Conservation (phyloP, 805 yeast species). For the Saccharomycopsis fermentans region DNA sequence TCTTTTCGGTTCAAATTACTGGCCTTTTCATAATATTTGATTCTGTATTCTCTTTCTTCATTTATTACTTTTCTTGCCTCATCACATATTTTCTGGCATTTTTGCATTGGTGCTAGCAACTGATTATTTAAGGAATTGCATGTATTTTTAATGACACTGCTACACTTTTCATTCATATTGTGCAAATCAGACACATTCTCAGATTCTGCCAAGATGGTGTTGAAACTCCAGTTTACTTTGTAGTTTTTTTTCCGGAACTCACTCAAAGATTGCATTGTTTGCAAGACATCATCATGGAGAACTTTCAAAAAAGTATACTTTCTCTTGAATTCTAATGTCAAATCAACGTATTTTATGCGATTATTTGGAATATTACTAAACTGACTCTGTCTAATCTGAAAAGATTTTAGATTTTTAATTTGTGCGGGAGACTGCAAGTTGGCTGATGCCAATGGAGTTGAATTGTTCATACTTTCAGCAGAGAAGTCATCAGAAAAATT, state of each 20-base stretch:
- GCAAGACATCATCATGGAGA: not conserved
- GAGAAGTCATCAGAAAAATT: not conserved
- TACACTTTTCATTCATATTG: conserved; percentile 3
- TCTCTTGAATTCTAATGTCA: conserved; percentile 9
- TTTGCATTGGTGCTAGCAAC: conserved; percentile 1
- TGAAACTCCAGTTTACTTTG: not conserved
- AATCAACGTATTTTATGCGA: conserved; percentile 8
- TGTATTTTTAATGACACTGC: not conserved
- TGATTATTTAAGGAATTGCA: conserved; percentile 3
- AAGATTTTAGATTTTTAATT: not conserved
- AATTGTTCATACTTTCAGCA: not conserved
- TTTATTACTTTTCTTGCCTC: conserved; percentile 6
- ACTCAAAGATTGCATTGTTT: not conserved
- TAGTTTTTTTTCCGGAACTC: not conserved
- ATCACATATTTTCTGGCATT: conserved; percentile 7
- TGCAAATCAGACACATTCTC: not conserved
- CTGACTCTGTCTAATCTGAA: conserved; percentile 2
- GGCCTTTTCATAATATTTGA: conserved; percentile 3
- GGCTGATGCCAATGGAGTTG: not conserved
- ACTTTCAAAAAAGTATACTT: conserved; percentile 11
- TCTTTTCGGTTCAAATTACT: not conserved
- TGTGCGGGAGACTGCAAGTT: not conserved
- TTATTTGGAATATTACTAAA: conserved; percentile 5
- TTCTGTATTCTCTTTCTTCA: conserved; percentile 13
- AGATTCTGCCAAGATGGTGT: not conserved